Conservation (phyloP, 495 filamentous ascomycete genomes). For the Glarea lozoyensis region DNA sequence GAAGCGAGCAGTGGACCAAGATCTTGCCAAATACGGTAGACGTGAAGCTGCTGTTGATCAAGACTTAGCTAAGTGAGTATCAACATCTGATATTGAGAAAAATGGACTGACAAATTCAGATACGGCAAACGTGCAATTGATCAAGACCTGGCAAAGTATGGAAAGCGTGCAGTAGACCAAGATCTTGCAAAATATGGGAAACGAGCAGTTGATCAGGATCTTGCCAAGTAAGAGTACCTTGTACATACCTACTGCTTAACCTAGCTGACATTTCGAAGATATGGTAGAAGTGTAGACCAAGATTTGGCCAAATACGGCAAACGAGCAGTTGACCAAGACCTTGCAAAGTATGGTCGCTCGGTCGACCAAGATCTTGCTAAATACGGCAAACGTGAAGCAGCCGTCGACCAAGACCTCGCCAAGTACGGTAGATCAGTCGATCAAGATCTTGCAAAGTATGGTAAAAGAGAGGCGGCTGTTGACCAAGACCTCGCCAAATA, state of each 20-base stretch:
- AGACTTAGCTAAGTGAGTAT: not conserved
- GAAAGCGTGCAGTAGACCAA: not conserved
- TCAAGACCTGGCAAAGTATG: conserved; percentile 1
- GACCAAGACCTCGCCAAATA: not conserved
- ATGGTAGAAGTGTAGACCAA: not conserved
- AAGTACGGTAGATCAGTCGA: not conserved
- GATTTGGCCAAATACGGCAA: conserved; percentile 2
- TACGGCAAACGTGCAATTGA: not conserved
- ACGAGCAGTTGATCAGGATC: not conserved
- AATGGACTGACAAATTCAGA: too few relatives aligned
- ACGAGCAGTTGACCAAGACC: not conserved
- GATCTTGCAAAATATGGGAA: conserved; percentile 1
- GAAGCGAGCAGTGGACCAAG: not conserved
- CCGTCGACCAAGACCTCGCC: not conserved
- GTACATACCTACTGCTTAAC: too few relatives aligned
- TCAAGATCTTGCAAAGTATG: conserved; percentile 1
- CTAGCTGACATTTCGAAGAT: too few relatives aligned
- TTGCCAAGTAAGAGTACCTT: not conserved
- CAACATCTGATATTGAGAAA: too few relatives aligned
- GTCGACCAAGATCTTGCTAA: not conserved
- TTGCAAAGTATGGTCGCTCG: not conserved
- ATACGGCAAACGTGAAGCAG: not conserved
- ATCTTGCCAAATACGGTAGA: not conserved
- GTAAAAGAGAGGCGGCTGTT: not conserved
- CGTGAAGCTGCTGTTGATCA: not conserved